These are phyloP conservation scores for Thelephora aurantiotincta DNA, from an alignment of 768 basidiomycete species.

Conservation along the genomic window DNA sequence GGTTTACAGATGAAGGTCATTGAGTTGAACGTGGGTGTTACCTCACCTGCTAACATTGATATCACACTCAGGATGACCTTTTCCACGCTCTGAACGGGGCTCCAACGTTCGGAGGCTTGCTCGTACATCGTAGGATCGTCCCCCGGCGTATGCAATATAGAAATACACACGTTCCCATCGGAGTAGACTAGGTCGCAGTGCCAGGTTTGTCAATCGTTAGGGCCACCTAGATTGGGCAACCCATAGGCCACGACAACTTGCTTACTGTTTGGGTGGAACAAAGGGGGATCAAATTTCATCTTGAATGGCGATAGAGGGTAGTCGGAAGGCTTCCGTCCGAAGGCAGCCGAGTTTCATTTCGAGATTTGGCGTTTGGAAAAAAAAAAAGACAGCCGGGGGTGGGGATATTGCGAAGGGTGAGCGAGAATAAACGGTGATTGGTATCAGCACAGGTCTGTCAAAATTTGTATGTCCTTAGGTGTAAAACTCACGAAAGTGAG, in stretches of 20 bases:
- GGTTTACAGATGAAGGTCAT: not conserved
- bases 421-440: not conserved
- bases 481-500: constrained; percentile 69
- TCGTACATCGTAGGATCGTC: constrained; percentile 92
- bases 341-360: not conserved
- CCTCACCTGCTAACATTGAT: constrained; percentile 87
- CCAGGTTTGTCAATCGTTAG: not conserved
- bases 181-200: constrained; percentile 57
- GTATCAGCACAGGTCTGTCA: constrained; percentile 1
- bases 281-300: constrained; percentile 96
- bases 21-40: not conserved
- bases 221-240: constrained; percentile 3
- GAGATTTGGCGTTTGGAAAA: constrained; percentile 2
- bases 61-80: constrained; percentile 94
- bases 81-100: constrained; percentile 96
- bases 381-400: constrained; percentile 4
- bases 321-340: constrained; percentile 52
- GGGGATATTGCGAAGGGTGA: not conserved
- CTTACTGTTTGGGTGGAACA: constrained; percentile 96
- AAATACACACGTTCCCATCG: constrained; percentile 95
- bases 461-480: constrained; percentile 6
- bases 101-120: constrained; percentile 92
- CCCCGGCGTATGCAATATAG: constrained; percentile 89
- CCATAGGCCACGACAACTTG: constrained; percentile 7
- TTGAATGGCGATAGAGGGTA: constrained; percentile 98